Percentiles rank a stretch among this genome's conserved stretches.
These are phyloP conservation scores for Sanghuangporus baumii DNA, from an alignment of 1,284 basidiomycete genomes.

Conservation along the genomic window DNA sequence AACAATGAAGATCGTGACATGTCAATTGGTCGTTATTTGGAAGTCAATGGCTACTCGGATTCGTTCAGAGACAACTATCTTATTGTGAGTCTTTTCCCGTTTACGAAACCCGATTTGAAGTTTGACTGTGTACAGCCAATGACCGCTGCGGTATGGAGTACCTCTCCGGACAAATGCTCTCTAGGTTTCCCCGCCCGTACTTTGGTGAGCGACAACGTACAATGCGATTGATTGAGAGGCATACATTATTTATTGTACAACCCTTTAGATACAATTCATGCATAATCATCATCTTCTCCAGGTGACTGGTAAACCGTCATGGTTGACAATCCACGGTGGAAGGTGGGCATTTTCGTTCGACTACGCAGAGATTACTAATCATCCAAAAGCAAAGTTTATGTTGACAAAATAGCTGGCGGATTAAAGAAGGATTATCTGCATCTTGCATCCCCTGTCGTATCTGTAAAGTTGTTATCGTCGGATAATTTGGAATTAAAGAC, in stretches of 20 bases:
- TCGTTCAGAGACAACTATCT: conserved; percentile 76
- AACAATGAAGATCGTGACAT: conserved; percentile 30
- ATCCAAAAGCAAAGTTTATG: conserved; percentile 50
- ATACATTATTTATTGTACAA: conserved; percentile 4
- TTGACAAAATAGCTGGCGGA: conserved; percentile 54
- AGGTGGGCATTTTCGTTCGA: conserved; percentile 37
- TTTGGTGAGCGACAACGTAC: conserved; percentile 36
- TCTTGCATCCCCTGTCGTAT: conserved; percentile 50
- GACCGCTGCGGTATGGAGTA: conserved; percentile 81
- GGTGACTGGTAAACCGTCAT: conserved; percentile 67
- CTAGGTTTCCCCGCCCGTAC: conserved; percentile 72
- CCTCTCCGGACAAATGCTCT: conserved; percentile 66
- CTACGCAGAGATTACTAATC: not conserved
- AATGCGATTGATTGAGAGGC: not conserved
- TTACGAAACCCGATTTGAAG: not conserved
- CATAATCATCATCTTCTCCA: conserved; percentile 79
- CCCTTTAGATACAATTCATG: conserved; percentile 58
- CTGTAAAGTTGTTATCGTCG: conserved; percentile 27
- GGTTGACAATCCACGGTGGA: conserved; percentile 74
- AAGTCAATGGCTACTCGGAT: conserved; percentile 60
- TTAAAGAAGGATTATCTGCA: conserved; percentile 53
- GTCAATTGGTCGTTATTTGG: conserved; percentile 68
- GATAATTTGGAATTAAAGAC: conserved; percentile 39
- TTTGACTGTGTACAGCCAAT: conserved; percentile 48
- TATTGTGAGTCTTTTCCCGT: conserved; percentile 45